Conservation (phyloP, 306 rosid species). For the Cyclanthera cordifolia region DNA sequence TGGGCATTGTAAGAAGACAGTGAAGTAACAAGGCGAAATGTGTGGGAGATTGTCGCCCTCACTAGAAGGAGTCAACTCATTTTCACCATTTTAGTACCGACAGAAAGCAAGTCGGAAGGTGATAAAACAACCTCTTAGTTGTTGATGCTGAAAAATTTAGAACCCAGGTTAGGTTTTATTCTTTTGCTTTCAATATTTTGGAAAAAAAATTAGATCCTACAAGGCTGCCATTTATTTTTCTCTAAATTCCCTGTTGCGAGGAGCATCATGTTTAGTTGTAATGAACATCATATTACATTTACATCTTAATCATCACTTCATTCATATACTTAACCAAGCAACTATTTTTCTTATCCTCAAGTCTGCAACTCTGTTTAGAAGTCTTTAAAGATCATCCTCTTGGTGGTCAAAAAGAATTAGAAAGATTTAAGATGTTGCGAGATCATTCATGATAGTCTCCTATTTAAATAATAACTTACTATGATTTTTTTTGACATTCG, state of each 20-base stretch:
- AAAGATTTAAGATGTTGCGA: too few species aligned
- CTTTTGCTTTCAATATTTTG: slow-evolving; percentile 35
- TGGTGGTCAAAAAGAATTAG: too few species aligned
- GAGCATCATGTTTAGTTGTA: slow-evolving; percentile 9
- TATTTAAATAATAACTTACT: too few species aligned
- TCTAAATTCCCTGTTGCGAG: neutral
- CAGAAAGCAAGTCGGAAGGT: slow-evolving; percentile 1
- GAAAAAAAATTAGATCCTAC: slow-evolving; percentile 37
- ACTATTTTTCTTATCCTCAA: neutral
- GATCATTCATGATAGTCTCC: too few species aligned
- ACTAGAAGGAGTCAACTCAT: slow-evolving; percentile 23
- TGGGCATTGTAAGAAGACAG: slow-evolving; percentile 18
- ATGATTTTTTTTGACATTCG: too few species aligned
- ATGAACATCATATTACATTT: slow-evolving; percentile 10
- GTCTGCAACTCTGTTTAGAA: neutral
- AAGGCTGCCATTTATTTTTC: slow-evolving; percentile 30
- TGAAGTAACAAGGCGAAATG: neutral
- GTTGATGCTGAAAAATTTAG: slow-evolving; percentile 5
- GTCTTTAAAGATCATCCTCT: too few species aligned
- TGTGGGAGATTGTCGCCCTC: neutral
- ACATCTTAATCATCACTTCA: slow-evolving; percentile 23
- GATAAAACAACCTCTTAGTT: slow-evolving; percentile 1
- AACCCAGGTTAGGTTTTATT: slow-evolving; percentile 12
- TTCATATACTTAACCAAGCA: slow-evolving; percentile 3
- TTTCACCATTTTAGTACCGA: slow-evolving; percentile 23